Base-by-base conservation (phyloP, 2,329 filamentous ascomycete species). In the Pyrenophora teres region DNA sequence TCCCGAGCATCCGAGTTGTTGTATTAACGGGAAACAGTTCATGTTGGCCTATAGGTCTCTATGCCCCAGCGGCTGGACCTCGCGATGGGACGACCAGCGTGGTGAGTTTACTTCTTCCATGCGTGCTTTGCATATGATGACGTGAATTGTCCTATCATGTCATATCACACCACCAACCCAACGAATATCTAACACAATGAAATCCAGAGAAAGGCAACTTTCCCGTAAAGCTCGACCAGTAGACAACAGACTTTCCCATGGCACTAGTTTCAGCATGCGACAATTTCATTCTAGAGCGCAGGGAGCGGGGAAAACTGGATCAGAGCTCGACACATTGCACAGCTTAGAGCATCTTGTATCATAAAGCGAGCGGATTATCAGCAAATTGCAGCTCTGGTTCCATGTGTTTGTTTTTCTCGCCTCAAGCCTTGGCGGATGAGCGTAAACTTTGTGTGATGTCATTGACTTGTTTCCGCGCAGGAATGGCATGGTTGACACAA, bases 61-160 rank as follows among this genome's bases (percentile, higher is more conserved):
- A 65, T 99, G 95, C 88, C 94, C 95, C 69, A 94, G 89, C 77
- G 85, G 86, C 73, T 99, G 94, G 94, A 88, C 89, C 75, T 80
- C 87, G 78, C 86, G 94, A 80, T 99, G 94, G 94, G 93, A 99
- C 75, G 90, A 94, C 73, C 94, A 97, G 83, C 89, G 94, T 79
- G 90, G 91, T 95, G 82, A 74, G 88, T 58, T 23, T 56, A 10
- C 31, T 31, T 16, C 6, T 21, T 8, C 4, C 8, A 6, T 16
- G 31, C 23, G 40, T 35, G 21, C 5, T 33, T 21, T 16, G 19
- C 38, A 38, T 16, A 21, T 25, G 6, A 31, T 40, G 27, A 18
- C 8, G 2, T 21, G 19, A 21, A 21, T 21, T 21, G 19, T 21
- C 19, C 5, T 21, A 21, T 21, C 19, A 21, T 21, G 19, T 21